Evolutionary conservation across 169 alveolate species (phyloP).

Genomic region (Cryptosporidium ubiquitum): DNA sequence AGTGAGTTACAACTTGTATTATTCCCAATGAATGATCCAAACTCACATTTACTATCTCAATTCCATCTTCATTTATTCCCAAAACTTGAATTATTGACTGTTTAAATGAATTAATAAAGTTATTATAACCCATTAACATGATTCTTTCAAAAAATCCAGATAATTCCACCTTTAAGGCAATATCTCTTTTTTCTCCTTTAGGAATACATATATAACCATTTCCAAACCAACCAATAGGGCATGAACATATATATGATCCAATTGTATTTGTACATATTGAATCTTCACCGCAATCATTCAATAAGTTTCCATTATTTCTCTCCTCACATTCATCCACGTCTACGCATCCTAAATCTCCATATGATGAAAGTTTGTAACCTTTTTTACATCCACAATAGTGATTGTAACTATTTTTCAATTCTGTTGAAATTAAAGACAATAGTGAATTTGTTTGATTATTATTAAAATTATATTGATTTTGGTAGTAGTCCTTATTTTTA

Average conservation of each 20-base stretch:
- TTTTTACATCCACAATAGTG: constrained; percentile 49
- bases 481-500: neutral
- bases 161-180: constrained; percentile 39
- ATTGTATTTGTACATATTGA: constrained; percentile 77
- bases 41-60: constrained; percentile 12
- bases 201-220: constrained; percentile 76
- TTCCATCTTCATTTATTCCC: neutral
- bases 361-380: constrained; percentile 22
- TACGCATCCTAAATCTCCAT: neutral
- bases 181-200: constrained; percentile 73
- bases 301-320: neutral
- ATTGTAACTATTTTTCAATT: neutral
- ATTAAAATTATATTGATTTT: too few relatives aligned
- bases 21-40: neutral
- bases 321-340: constrained; percentile 45
- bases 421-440: neutral
- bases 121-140: constrained; percentile 17
- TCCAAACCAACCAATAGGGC: constrained; percentile 75
- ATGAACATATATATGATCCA: constrained; percentile 76
- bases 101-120: constrained; percentile 11
- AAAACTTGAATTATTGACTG: constrained; percentile 33
- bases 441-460: neutral
- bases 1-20: constrained; percentile 1
- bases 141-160: constrained; percentile 50
- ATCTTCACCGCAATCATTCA: constrained; percentile 69